These are phyloP conservation scores for Leccinum griseonigrum DNA, from an alignment of 1,284 basidiomycete species.

Conservation along the genomic window DNA sequence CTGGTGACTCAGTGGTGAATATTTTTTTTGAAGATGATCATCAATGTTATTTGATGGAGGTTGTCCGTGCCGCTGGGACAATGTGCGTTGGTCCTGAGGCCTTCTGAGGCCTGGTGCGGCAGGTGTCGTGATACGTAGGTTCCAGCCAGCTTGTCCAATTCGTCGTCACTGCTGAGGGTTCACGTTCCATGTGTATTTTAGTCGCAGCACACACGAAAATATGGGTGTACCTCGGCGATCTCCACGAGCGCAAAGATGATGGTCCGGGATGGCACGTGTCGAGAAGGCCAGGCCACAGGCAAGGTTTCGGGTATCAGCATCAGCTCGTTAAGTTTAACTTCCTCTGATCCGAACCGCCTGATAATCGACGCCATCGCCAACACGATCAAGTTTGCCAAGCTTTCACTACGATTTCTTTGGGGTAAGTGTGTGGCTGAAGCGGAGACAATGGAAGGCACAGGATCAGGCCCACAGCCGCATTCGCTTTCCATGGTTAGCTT, in stretches of 20 bases:
- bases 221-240: background rate
- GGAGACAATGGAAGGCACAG: constrained; percentile 1
- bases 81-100: background rate
- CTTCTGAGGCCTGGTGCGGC: background rate
- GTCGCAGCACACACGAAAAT: background rate
- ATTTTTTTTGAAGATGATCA: background rate
- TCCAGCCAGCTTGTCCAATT: background rate
- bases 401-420: constrained; percentile 9
- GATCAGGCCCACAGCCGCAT: constrained; percentile 6
- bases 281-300: background rate
- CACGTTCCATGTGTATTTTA: background rate
- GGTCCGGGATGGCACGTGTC: background rate
- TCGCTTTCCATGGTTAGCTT: constrained; percentile 1
- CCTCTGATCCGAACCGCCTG: constrained; percentile 1
- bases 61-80: background rate
- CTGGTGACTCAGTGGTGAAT: background rate
- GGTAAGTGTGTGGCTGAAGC: constrained; percentile 6
- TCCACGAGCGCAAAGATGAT: background rate
- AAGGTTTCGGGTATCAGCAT: constrained; percentile 1
- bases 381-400: background rate
- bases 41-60: background rate
- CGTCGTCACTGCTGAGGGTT: background rate
- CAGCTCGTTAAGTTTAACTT: background rate
- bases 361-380: constrained; percentile 14
- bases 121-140: constrained; percentile 2